These are phyloP conservation scores for Aspergillus chevalieri DNA, from an alignment of 2,329 filamentous ascomycete genomes.

Conservation along the genomic window DNA sequence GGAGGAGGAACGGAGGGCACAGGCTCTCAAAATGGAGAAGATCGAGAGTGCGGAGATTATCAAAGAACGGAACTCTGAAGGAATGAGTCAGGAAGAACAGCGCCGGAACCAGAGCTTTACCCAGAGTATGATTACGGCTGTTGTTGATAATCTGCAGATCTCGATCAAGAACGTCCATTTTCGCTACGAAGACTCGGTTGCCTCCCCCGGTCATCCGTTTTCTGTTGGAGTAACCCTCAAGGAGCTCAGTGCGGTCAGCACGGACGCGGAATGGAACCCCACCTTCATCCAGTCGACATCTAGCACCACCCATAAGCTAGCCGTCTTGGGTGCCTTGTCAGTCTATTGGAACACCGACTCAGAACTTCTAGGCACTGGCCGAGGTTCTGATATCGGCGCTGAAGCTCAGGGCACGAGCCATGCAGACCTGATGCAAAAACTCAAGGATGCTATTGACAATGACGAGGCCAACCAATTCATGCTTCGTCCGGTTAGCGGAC, in stretches of 20 bases:
- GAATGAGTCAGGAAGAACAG: slow-evolving; percentile 89
- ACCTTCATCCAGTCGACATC: slow-evolving; percentile 89
- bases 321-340: slow-evolving; percentile 79
- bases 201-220: slow-evolving; percentile 90
- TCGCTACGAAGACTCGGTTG: slow-evolving; percentile 95
- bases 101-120: slow-evolving; percentile 98
- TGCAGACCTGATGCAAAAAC: slow-evolving; percentile 67
- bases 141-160: slow-evolving; percentile 97
- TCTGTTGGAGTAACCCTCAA: slow-evolving; percentile 86
- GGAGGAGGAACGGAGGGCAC: slow-evolving; percentile 79
- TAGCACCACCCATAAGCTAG: slow-evolving; percentile 83
- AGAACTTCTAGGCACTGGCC: slow-evolving; percentile 71
- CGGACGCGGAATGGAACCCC: slow-evolving; percentile 88
- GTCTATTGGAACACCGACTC: slow-evolving; percentile 99
- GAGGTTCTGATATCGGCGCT: slow-evolving; percentile 58
- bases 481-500: slow-evolving; percentile 88
- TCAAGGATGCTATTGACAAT: slow-evolving; percentile 73
- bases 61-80: slow-evolving; percentile 86
- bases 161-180: slow-evolving; percentile 98
- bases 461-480: slow-evolving; percentile 84
- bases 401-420: slow-evolving; percentile 59
- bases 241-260: slow-evolving; percentile 95
- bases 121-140: slow-evolving; percentile 87
- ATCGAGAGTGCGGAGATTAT: slow-evolving; percentile 92
- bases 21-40: slow-evolving; percentile 98